These are phyloP conservation scores for Poteriospumella lacustris DNA, from an alignment of 108 stramenopile genomes.

Conservation along the genomic window DNA sequence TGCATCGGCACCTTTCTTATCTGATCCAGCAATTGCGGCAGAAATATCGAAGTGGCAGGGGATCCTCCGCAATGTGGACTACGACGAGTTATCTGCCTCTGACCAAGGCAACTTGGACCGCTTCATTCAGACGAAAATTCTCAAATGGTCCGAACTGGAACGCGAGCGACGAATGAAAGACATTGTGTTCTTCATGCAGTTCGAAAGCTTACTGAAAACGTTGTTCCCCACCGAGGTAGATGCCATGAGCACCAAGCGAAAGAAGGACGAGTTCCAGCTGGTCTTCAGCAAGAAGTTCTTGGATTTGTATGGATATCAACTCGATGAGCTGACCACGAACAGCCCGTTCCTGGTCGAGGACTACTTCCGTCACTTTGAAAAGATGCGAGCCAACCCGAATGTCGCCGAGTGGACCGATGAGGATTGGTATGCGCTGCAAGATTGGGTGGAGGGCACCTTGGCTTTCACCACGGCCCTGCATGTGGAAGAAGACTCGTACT, in stretches of 20 bases:
- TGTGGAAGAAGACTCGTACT: neutral
- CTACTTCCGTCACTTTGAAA: constrained; percentile 14
- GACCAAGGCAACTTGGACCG: constrained; percentile 23
- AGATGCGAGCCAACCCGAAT: neutral
- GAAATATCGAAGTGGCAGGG: neutral
- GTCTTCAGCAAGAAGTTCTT: neutral
- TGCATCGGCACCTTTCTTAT: neutral
- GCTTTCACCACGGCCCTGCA: neutral
- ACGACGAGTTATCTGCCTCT: neutral
- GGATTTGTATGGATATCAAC: neutral
- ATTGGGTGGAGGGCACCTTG: neutral
- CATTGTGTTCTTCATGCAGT: constrained; percentile 1
- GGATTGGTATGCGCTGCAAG: neutral
- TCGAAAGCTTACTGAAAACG: neutral
- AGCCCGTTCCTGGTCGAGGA: constrained; percentile 17
- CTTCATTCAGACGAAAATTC: constrained; percentile 6
- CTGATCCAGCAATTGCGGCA: neutral
- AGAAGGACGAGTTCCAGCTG: neutral
- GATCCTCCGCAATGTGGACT: neutral
- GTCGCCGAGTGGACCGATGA: neutral
- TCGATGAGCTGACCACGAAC: neutral
- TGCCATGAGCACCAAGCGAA: neutral
- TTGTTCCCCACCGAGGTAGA: neutral
- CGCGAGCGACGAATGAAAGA: constrained; percentile 25
- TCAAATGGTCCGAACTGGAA: constrained; percentile 13